These are phyloP conservation scores for Carnegiea gigantea DNA, from an alignment of 179 eudicot genomes.

Conservation along the genomic window DNA sequence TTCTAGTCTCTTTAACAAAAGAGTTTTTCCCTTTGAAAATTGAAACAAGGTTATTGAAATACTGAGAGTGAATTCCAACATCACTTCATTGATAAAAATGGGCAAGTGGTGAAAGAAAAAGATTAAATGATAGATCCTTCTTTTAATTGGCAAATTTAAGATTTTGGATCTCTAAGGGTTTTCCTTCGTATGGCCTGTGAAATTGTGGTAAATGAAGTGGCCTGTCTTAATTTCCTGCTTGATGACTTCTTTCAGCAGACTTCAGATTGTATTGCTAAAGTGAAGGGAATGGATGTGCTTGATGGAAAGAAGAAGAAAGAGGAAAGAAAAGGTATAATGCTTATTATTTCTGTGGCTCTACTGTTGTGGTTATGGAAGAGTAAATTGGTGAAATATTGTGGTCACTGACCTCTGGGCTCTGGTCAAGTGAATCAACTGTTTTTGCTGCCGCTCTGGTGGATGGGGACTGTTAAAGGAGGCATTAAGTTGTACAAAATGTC, in stretches of 20 bases:
- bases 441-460: too few relatives aligned
- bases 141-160: neutral
- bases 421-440: neutral
- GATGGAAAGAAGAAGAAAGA: conserved; percentile 76
- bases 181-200: neutral
- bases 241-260: conserved; percentile 55
- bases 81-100: neutral
- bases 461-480: too few relatives aligned
- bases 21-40: neutral
- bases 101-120: neutral
- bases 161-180: neutral
- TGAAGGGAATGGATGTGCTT: conserved; percentile 59
- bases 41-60: neutral
- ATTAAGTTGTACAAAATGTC: too few relatives aligned
- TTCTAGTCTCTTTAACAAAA: too few relatives aligned
- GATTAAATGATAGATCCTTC: neutral
- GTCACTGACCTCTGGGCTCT: neutral
- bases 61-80: neutral
- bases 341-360: neutral
- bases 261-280: conserved; percentile 86
- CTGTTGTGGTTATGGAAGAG: neutral
- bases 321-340: conserved; percentile 66
- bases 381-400: neutral
- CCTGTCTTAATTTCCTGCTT: conserved; percentile 8
- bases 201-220: neutral